Conservation (phyloP, 306 rosid species). For the Quercus berberidifolia region DNA sequence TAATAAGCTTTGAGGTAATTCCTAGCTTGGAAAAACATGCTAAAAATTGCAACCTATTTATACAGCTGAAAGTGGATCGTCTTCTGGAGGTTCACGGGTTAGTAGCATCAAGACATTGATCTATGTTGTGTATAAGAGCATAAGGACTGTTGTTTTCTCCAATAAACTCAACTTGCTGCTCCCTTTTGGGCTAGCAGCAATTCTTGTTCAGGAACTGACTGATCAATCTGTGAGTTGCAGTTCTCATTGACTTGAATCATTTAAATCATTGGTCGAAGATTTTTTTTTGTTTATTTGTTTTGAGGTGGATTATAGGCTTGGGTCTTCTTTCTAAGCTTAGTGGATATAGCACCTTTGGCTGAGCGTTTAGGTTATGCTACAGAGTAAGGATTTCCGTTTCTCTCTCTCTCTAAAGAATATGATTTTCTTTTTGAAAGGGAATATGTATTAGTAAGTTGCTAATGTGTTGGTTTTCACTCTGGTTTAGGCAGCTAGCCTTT, state of each 20-base stretch:
- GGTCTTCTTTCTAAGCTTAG: slow-evolving; percentile 69
- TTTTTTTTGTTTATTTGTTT: slow-evolving; percentile 20
- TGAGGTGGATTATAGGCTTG: slow-evolving; percentile 53
- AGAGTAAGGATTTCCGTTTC: slow-evolving; percentile 50
- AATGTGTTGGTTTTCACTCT: slow-evolving; percentile 22
- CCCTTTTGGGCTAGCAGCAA: slow-evolving; percentile 75
- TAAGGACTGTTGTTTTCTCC: slow-evolving; percentile 54
- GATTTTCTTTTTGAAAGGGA: no score
- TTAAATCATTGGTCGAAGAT: not conserved
- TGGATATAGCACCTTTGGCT: slow-evolving; percentile 78
- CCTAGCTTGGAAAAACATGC: no score
- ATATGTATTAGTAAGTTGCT: slow-evolving; percentile 18
- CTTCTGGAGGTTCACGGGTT: no score
- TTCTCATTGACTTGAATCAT: not conserved
- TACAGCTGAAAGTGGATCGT: no score
- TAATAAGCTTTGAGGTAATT: no score
- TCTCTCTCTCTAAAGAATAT: not conserved
- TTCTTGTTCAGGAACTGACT: slow-evolving; percentile 49
- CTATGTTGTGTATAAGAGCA: no score
- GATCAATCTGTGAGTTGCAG: slow-evolving; percentile 53
- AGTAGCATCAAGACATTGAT: no score
- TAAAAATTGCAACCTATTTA: no score
- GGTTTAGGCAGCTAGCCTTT: slow-evolving; percentile 77
- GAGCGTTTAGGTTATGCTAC: slow-evolving; percentile 93
- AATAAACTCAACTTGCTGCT: slow-evolving; percentile 68